Conservation (phyloP, 495 filamentous ascomycete genomes). For the Tricharina praecox region DNA sequence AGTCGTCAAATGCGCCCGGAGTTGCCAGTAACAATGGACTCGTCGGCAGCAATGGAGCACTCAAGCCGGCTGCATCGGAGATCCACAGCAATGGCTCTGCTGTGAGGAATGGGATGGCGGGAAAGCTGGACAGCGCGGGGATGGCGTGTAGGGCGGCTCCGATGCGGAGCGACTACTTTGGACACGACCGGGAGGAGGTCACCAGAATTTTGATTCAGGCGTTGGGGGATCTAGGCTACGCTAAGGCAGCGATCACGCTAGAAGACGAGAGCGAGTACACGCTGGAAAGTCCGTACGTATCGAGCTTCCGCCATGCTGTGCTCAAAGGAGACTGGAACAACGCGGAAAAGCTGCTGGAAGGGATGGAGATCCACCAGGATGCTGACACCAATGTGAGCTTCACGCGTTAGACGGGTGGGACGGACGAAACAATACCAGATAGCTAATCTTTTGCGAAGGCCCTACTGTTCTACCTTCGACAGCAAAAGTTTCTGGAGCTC, state of each 20-base stretch:
- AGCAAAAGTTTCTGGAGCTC: constrained; percentile 90
- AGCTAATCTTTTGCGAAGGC: constrained; percentile 14
- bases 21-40: constrained; percentile 1
- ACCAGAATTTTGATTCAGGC: constrained; percentile 86
- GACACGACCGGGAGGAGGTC: constrained; percentile 85
- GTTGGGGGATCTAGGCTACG: constrained; percentile 72
- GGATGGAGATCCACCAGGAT: constrained; percentile 36
- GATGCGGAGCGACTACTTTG: constrained; percentile 38
- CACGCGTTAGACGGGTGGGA: constrained; percentile 11
- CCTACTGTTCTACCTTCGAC: constrained; percentile 63
- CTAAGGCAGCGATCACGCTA: constrained; percentile 52
- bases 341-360: constrained; percentile 67
- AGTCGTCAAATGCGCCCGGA: constrained; percentile 9
- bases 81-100: constrained; percentile 23
- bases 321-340: constrained; percentile 66
- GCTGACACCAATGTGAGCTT: constrained; percentile 35
- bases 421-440: constrained; percentile 16
- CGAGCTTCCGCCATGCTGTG: constrained; percentile 66
- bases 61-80: constrained; percentile 17
- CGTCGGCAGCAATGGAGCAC: constrained; percentile 14
- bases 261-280: constrained; percentile 72
- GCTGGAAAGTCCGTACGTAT: constrained; percentile 70
- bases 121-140: constrained; percentile 21
- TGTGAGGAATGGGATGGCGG: constrained; percentile 20
- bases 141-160: constrained; percentile 21